These are phyloP conservation scores for Hibiscus mutabilis DNA, from an alignment of 345 rosid species.

Conservation along the genomic window DNA sequence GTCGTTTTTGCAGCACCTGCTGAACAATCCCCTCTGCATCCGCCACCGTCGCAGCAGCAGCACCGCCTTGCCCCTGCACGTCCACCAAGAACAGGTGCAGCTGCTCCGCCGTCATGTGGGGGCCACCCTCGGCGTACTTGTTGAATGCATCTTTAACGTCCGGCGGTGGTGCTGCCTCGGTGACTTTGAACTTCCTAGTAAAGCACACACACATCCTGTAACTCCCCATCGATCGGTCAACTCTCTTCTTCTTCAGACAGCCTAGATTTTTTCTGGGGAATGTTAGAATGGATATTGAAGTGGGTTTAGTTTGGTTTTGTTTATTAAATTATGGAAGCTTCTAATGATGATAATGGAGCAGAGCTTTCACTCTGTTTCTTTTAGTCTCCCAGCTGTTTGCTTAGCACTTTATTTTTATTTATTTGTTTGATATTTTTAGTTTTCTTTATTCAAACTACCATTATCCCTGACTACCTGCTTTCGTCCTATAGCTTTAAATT, in stretches of 20 bases:
- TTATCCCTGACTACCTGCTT: too few species aligned
- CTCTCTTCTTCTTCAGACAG: background rate
- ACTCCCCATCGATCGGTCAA: constrained; percentile 44
- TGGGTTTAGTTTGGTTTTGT: background rate
- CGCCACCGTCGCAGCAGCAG: constrained; percentile 4
- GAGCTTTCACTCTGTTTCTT: background rate
- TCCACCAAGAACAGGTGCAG: constrained; percentile 48
- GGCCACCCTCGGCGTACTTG: constrained; percentile 45
- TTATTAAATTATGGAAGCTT: background rate
- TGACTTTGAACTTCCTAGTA: constrained; percentile 56
- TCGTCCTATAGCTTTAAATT: too few species aligned
- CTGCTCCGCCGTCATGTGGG: constrained; percentile 64
- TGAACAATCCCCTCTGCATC: constrained; percentile 58
- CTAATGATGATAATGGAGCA: background rate
- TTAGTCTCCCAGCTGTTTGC: background rate
- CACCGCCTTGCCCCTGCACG: constrained; percentile 35
- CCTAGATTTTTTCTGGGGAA: background rate
- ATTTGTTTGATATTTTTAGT: too few species aligned
- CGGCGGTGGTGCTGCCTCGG: constrained; percentile 57
- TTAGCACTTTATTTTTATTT: background rate
- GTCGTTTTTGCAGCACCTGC: constrained; percentile 46
- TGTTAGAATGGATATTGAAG: background rate
- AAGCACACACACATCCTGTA: constrained; percentile 67
- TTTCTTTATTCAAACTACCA: too few species aligned
- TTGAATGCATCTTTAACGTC: constrained; percentile 54